Percentiles rank a stretch among this genome's conserved stretches.
phyloP scores from a whole-genome alignment of 2,329 filamentous ascomycete species.

The Orbilia javanica region DNA sequence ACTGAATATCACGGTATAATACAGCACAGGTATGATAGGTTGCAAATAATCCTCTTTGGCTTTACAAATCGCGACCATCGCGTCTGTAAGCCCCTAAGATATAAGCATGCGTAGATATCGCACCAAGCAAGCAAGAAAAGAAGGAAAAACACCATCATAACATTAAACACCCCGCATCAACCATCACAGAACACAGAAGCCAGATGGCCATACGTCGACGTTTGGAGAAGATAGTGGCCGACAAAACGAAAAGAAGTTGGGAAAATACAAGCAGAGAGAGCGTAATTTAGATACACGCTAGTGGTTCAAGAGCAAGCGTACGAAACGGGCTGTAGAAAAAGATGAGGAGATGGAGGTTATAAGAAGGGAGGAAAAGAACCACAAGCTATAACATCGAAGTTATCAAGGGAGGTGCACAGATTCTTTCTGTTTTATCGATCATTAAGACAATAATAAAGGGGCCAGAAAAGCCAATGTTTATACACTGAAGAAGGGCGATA shows the following conservation, averaged over 20 bases:
- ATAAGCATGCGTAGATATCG: not conserved
- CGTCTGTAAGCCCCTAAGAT: too few relatives aligned
- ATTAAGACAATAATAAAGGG: not conserved
- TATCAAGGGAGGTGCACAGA: not conserved
- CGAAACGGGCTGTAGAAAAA: not conserved
- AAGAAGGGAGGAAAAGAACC: too few relatives aligned
- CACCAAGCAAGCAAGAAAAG: not conserved
- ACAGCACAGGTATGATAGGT: too few relatives aligned
- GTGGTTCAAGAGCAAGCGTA: not conserved
- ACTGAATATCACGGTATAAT: too few relatives aligned
- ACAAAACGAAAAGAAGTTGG: not conserved
- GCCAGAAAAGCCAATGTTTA: not conserved
- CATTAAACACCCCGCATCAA: not conserved
- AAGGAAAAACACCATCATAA: not conserved
- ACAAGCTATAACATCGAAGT: not conserved
- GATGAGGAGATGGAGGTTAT: not conserved
- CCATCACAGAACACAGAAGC: not conserved
- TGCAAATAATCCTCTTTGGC: too few relatives aligned
- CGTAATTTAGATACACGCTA: conserved; percentile 9
- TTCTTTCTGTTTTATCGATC: not conserved
- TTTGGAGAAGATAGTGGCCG: too few relatives aligned
- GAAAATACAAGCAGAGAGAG: not conserved
- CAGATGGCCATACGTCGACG: not conserved
- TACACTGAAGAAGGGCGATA: conserved; percentile 1
- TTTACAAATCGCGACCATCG: too few relatives aligned